Evolutionary conservation across 148 eudicot genomes (phyloP), one percentile per base, ranked within the genome.

Genomic region (Cornus suecica): DNA sequence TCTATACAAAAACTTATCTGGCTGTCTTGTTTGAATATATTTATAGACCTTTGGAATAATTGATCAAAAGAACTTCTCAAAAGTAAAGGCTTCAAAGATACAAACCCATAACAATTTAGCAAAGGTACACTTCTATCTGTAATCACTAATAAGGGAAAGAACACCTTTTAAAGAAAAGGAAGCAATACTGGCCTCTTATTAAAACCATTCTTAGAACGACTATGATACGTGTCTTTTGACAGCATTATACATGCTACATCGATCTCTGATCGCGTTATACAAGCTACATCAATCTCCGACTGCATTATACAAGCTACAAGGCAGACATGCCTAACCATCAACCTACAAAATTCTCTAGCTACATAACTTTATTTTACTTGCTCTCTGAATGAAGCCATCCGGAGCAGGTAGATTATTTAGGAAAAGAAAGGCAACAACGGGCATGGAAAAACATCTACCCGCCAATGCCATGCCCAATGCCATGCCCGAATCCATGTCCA

Each of bases 381-480:
- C 54, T 48, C 54, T 11, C 18, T 48, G 54, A 48, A 48, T 48
- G 54, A 48, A 48, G 54, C 20, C 20, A 48, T 48, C 54, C 54
- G 54, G 54, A 48, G 54, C 54, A 2, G 54, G 18, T 11, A 48
- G 15, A 1, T 16, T 48, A 48, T 48, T 11, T 37, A 6, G 9
- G 9, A 37, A 37, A 37, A 37, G 9, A 37, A 6, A 52, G 70
- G 64, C 34, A 71, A 23, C 52, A 11, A 41, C 9, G 76, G 23
- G 20, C 56, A 62, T 10, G 32, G n/a, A n/a, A n/a, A 23, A n/a
- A 18, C 22, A 31, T 71, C 71, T 72, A 79, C 41, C 24, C n/a
- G 60, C 37, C 51, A 10, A 20, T 24, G n/a, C n/a, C n/a, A n/a
- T n/a, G n/a, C n/a, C n/a, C n/a, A n/a, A n/a, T n/a, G n/a, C n/a